Conservation (phyloP, 1,284 basidiomycete species). For the Leucoagaricus sp. region DNA sequence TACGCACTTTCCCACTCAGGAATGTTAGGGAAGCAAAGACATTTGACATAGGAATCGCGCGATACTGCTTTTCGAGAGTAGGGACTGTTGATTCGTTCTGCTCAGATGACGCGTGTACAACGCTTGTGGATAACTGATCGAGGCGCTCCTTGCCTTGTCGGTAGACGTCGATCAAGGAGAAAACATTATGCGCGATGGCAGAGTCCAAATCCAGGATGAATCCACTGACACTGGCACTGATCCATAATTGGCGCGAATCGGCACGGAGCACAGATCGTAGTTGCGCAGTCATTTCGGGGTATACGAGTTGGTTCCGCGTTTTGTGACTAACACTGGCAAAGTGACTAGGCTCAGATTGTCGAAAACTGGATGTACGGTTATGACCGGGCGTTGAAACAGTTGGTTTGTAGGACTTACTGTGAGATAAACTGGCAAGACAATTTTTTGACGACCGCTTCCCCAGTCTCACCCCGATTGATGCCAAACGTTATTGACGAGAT, state of each 20-base stretch:
- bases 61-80: conserved; percentile 33
- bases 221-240: conserved; percentile 79
- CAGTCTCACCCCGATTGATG: conserved; percentile 76
- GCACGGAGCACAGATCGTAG: conserved; percentile 59
- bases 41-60: conserved; percentile 53
- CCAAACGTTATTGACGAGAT: conserved; percentile 74
- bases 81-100: conserved; percentile 23
- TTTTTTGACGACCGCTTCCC: conserved; percentile 69
- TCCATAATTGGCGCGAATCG: conserved; percentile 57
- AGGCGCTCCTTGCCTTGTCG: conserved; percentile 79
- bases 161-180: conserved; percentile 85
- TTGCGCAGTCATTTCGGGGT: conserved; percentile 80
- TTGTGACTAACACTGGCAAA: conserved; percentile 74
- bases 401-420: conserved; percentile 44
- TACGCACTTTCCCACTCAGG: conserved; percentile 75
- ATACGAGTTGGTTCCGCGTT: conserved; percentile 75
- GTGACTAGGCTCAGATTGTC: conserved; percentile 67
- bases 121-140: conserved; percentile 54
- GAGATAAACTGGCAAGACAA: conserved; percentile 86
- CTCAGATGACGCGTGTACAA: conserved; percentile 42
- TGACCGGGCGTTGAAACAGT: neutral
- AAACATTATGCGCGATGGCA: conserved; percentile 76
- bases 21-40: conserved; percentile 79
- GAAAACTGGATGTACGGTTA: conserved; percentile 58
- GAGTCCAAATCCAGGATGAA: conserved; percentile 88